These are phyloP conservation scores for Cenchrus fungigraminus DNA, from an alignment of 176 grass and related monocot genomes.

Conservation along the genomic window DNA sequence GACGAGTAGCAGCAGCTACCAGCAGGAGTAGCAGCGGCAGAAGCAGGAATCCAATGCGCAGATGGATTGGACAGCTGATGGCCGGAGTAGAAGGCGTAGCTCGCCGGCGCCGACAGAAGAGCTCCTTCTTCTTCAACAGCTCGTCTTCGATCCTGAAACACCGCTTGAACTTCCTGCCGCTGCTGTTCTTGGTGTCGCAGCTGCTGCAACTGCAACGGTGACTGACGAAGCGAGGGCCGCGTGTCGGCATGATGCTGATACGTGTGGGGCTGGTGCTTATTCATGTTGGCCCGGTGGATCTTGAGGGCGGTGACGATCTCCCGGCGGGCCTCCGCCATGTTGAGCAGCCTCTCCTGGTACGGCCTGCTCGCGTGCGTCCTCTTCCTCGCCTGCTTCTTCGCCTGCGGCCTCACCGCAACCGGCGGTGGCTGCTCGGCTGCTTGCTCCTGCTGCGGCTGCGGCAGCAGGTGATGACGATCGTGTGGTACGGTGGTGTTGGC, in stretches of 20 bases:
- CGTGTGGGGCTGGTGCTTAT: not conserved
- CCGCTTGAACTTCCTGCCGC: slow-evolving; percentile 29
- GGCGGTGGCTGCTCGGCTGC: slow-evolving; percentile 1
- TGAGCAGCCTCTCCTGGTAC: slow-evolving; percentile 67
- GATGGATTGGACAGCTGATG: slow-evolving; percentile 29
- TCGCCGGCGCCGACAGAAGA: not conserved
- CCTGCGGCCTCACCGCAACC: not conserved
- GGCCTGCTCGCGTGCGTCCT: slow-evolving; percentile 64
- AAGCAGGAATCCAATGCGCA: not conserved
- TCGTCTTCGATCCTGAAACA: slow-evolving; percentile 30
- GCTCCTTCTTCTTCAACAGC: not conserved
- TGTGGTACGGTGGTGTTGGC: slow-evolving; percentile 25
- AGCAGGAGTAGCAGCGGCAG: not conserved
- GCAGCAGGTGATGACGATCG: not conserved
- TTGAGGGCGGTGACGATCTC: slow-evolving; percentile 81
- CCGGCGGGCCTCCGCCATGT: slow-evolving; percentile 75
- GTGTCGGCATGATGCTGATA: slow-evolving; percentile 29
- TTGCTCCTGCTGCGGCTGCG: not conserved
- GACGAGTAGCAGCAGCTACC: not conserved
- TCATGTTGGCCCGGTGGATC: slow-evolving; percentile 65
- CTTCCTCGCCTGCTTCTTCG: slow-evolving; percentile 68
- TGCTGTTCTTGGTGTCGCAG: not conserved
- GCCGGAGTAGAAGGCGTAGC: slow-evolving; percentile 24
- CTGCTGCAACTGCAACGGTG: not conserved
- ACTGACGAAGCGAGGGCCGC: not conserved